A percentile compares a stretch with the other conserved stretches of the same genome.
These are phyloP conservation scores for Penicillium sclerotiorum DNA, from an alignment of 2,329 filamentous ascomycete species.

Conservation along the genomic window DNA sequence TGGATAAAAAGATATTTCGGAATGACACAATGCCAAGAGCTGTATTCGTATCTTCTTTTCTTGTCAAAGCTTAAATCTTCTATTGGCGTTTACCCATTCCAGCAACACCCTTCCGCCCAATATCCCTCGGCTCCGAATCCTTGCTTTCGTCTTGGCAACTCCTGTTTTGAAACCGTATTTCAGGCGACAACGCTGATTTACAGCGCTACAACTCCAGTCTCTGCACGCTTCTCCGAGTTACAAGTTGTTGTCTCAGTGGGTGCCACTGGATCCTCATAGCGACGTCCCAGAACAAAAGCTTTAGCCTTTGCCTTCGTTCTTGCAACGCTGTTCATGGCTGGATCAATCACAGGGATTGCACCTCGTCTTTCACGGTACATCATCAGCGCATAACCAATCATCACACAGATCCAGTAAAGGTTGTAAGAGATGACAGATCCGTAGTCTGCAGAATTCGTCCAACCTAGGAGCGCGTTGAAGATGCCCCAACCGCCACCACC, in stretches of 20 bases:
- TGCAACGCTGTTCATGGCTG: constrained; percentile 10
- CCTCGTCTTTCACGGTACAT: constrained; percentile 22
- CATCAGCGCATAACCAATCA: constrained; percentile 24
- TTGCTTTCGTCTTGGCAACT: too few species aligned
- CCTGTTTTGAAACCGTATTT: too few species aligned
- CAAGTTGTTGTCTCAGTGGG: not conserved
- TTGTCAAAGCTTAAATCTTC: too few species aligned
- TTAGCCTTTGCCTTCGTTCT: constrained; percentile 14
- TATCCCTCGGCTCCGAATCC: too few species aligned
- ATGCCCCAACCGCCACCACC: constrained; percentile 81
- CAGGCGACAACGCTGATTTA: too few species aligned
- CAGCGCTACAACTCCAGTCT: not conserved
- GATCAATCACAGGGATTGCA: constrained; percentile 20
- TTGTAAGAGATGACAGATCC: constrained; percentile 87
- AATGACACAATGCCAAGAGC: too few species aligned
- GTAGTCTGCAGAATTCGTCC: constrained; percentile 86
- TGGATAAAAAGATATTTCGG: too few species aligned
- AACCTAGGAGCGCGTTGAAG: constrained; percentile 82
- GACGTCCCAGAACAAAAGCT: constrained; percentile 19
- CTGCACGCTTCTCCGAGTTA: not conserved
- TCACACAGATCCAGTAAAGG: constrained; percentile 67
- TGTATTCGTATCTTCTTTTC: too few species aligned
- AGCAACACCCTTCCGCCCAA: too few species aligned
- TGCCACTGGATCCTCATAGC: constrained; percentile 11
- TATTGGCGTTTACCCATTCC: too few species aligned